These are phyloP conservation scores for Rhamnella rubrinervis DNA, from an alignment of 331 rosid species.

Conservation along the genomic window DNA sequence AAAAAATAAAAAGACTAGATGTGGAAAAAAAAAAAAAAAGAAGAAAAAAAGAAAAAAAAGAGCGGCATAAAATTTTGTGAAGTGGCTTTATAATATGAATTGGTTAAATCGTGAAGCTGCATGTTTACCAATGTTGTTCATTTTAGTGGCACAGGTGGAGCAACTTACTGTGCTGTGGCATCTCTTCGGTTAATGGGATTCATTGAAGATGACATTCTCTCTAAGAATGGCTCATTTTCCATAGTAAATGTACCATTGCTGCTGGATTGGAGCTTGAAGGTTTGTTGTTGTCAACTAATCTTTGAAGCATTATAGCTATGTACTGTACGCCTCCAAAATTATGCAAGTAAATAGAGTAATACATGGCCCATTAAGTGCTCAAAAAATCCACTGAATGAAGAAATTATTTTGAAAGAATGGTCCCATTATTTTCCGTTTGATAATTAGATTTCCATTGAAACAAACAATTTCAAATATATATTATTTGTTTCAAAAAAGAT, in stretches of 20 bases:
- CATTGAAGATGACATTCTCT: conserved; percentile 66
- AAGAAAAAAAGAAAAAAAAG: not conserved
- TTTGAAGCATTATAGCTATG: conserved; percentile 7
- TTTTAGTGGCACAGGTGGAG: conserved; percentile 89
- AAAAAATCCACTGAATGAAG: not conserved
- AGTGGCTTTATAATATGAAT: not conserved
- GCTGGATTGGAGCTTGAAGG: conserved; percentile 90
- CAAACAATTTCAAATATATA: not conserved
- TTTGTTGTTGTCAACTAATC: conserved; percentile 26
- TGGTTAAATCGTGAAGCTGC: conserved; percentile 19
- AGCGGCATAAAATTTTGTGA: not conserved
- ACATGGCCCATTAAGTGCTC: not conserved
- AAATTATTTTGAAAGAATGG: conserved; percentile 20
- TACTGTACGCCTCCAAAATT: conserved; percentile 9
- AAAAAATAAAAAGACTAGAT: not conserved
- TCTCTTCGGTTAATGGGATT: conserved; percentile 89
- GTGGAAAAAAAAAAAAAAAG: not conserved
- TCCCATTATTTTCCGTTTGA: conserved; percentile 8
- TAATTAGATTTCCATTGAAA: conserved; percentile 1
- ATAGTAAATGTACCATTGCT: conserved; percentile 65
- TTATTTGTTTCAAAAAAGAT: not conserved
- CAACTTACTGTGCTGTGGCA: conserved; percentile 80
- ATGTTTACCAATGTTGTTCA: conserved; percentile 27
- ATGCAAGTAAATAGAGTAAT: not conserved
- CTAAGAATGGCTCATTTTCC: conserved; percentile 39